Evolutionary conservation across 805 yeast genomes (phyloP).

Genomic region (Diddensiella santjacobensis): DNA sequence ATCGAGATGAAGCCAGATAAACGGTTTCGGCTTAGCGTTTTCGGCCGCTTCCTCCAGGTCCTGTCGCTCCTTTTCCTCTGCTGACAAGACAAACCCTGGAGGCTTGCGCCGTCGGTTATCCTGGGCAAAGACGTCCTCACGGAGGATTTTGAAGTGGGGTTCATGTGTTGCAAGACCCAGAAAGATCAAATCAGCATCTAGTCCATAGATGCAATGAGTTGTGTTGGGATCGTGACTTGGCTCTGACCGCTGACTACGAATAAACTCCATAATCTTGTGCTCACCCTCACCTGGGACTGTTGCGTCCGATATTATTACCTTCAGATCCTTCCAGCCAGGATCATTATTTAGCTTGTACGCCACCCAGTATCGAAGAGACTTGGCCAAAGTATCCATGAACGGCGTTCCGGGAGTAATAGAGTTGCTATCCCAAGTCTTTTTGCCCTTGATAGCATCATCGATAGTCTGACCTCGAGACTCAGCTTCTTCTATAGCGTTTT

Average conservation of each 20-base stretch:
- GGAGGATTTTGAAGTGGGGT: conserved; percentile 87
- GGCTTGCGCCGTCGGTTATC: conserved; percentile 39
- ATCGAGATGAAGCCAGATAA: conserved; percentile 88
- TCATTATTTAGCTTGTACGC: conserved; percentile 83
- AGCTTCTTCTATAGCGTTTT: conserved; percentile 53
- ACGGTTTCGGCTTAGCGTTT: conserved; percentile 52
- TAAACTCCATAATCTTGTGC: conserved; percentile 95
- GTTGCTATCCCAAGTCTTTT: conserved; percentile 86
- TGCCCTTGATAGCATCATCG: conserved; percentile 68
- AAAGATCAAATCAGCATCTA: conserved; percentile 96
- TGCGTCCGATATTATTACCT: conserved; percentile 90
- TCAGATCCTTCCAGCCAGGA: conserved; percentile 89
- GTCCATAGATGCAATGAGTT: conserved; percentile 92
- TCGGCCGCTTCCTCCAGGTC: conserved; percentile 34
- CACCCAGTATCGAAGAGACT: conserved; percentile 83
- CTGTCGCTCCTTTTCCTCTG: conserved; percentile 47
- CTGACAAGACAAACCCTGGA: conserved; percentile 51
- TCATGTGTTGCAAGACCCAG: conserved; percentile 96
- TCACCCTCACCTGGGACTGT: conserved; percentile 99
- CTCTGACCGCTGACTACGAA: conserved; percentile 83
- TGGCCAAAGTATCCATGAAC: conserved; percentile 87
- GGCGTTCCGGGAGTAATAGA: conserved; percentile 99
- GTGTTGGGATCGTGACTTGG: conserved; percentile 90
- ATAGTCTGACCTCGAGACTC: conserved; percentile 67
- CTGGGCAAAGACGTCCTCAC: conserved; percentile 96